phyloP scores from a whole-genome alignment of 257 asterid genomes.

The Solanum stenotomum region DNA sequence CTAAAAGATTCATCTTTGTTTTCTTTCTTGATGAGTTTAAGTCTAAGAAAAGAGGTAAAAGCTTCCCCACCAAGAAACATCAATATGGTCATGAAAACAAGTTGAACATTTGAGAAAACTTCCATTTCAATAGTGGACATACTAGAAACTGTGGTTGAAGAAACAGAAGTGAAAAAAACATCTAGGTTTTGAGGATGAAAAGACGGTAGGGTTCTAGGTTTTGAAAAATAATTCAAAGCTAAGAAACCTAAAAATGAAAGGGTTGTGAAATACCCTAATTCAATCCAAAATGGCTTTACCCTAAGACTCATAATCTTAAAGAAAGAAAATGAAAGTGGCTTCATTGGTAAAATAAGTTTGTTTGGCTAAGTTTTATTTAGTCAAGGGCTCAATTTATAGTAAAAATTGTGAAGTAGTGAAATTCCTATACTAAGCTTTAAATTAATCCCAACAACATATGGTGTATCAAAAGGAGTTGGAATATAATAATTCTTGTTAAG shows the following conservation, averaged over 20 bases:
- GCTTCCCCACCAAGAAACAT: slow-evolving; percentile 46
- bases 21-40: slow-evolving; percentile 1
- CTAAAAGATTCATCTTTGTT: neutral
- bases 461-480: neutral
- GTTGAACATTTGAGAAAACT: slow-evolving; percentile 36
- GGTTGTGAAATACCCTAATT: slow-evolving; percentile 21
- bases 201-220: neutral
- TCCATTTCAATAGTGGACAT: slow-evolving; percentile 47
- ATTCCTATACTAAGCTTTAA: neutral
- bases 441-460: neutral
- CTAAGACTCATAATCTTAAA: slow-evolving; percentile 5
- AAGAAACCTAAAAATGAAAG: slow-evolving; percentile 27
- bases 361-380: neutral
- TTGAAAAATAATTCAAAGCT: slow-evolving; percentile 12
- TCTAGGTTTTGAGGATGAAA: slow-evolving; percentile 15
- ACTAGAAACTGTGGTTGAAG: slow-evolving; percentile 37
- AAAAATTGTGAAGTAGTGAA: neutral
- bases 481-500: neutral
- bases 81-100: slow-evolving; percentile 23
- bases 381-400: neutral
- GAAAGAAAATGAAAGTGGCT: neutral
- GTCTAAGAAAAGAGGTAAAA: slow-evolving; percentile 28
- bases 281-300: slow-evolving; percentile 20
- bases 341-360: neutral
- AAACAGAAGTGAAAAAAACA: slow-evolving; percentile 35